Evolutionary conservation across 2,329 filamentous ascomycete species (phyloP).

Genomic region (Diaporthe citriasiana): DNA sequence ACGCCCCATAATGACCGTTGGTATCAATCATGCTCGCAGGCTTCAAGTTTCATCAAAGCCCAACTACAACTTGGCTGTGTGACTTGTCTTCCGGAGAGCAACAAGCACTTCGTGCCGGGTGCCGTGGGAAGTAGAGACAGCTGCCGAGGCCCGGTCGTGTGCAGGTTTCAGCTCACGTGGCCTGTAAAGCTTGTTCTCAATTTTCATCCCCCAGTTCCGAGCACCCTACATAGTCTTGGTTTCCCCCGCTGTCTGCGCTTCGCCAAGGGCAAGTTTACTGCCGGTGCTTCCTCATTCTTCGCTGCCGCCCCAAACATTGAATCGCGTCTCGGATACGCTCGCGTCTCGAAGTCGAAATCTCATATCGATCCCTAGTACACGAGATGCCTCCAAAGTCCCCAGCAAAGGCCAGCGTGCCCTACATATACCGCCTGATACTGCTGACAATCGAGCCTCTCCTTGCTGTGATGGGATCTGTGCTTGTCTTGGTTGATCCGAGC

Average conservation of each 20-base stretch:
- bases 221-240: background rate
- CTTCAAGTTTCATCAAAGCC: background rate
- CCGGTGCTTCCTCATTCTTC: background rate
- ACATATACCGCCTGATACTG: slow-evolving; percentile 51
- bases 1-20: background rate
- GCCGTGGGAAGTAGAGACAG: background rate
- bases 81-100: too few relatives aligned
- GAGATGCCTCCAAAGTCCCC: background rate
- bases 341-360: background rate
- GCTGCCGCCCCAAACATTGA: background rate
- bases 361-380: background rate
- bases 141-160: background rate
- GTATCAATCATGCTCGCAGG: background rate
- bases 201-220: background rate
- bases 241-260: background rate
- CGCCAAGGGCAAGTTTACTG: background rate
- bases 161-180: slow-evolving; percentile 5
- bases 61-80: background rate
- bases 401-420: slow-evolving; percentile 47
- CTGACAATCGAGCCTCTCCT: slow-evolving; percentile 54
- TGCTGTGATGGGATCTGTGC: slow-evolving; percentile 50
- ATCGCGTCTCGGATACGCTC: background rate
- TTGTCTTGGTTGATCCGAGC: slow-evolving; percentile 49
- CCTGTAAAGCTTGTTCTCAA: slow-evolving; percentile 1
- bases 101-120: too few relatives aligned